Evolutionary conservation across 177 flowering plant species (phyloP), one percentile per base, ranked within the genome.

Genomic region (Vitis hybrid): DNA sequence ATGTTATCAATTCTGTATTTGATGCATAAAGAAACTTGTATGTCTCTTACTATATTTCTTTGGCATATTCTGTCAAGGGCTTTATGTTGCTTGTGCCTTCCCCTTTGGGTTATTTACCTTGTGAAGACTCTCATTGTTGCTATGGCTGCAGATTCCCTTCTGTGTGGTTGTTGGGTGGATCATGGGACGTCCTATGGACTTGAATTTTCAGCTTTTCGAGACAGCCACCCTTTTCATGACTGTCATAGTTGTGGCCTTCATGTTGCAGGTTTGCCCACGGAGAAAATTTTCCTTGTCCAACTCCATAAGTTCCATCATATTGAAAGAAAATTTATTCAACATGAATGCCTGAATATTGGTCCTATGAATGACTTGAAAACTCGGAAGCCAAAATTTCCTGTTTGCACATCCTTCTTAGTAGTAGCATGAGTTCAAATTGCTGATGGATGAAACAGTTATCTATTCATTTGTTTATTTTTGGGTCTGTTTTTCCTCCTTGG

Each of bases 141-240:
- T 11, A 63, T 63, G 54, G 18, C 55, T 58, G 70, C 74, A 80
- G 83, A 69, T 80, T 58, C 83, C 83, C 46, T 80, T 77, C 56
- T 76, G 74, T 32, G 81, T 80, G 40, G 72, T 80, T 16, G 72
- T 70, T 50, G 83, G 79, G 30, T 77, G 81, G 83, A 61, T 72
- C 32, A 80, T 75, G 74, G 81, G 81, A 16, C 64, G 21, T 8
- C 78, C 80, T 6, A 74, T 80, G 81, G 83, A 80, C 75, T 64
- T 80, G 19, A 75, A 78, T 56, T 75, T 78, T 51, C 81, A 74
- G 62, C 78, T 78, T 14, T 78, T 78, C 48, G 81, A 78, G 61
- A 78, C 81, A n/a, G 81, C 81, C 27, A 68, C 77, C 9, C 81
- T 78, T 60, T 62, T 78, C 67, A 74, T 78, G 3, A 78, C 81